phyloP scores from a whole-genome alignment of 2,329 filamentous ascomycete species.

The Exophiala viscosa region DNA sequence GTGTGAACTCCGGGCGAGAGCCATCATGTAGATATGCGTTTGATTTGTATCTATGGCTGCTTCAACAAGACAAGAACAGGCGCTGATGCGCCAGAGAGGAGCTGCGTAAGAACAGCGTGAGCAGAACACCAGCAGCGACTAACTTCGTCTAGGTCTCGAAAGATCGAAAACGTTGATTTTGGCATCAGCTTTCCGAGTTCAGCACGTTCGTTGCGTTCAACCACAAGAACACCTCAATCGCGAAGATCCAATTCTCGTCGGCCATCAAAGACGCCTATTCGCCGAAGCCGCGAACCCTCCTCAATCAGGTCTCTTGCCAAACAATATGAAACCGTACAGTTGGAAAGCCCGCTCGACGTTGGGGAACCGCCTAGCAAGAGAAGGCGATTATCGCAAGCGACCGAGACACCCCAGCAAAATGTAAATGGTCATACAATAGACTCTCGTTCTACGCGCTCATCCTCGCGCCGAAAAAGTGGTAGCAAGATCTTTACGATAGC shows the following conservation, averaged over 20 bases:
- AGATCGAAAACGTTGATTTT: conserved; percentile 48
- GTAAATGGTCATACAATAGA: not conserved
- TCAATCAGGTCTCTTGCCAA: conserved; percentile 1
- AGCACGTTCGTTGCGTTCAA: conserved; percentile 29
- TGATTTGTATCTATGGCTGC: not conserved
- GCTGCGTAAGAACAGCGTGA: conserved; percentile 11
- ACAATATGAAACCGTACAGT: not conserved
- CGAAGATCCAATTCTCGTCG: conserved; percentile 9
- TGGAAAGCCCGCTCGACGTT: not conserved
- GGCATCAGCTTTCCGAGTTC: conserved; percentile 45
- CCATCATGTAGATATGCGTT: not conserved
- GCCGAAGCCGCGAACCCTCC: conserved; percentile 4
- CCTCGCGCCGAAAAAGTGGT: conserved; percentile 5
- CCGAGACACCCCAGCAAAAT: conserved; percentile 1
- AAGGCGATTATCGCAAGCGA: conserved; percentile 13
- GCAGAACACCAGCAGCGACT: conserved; percentile 27
- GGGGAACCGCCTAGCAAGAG: conserved; percentile 15
- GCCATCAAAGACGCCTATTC: conserved; percentile 9
- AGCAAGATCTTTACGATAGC: conserved; percentile 13
- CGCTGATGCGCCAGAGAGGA: conserved; percentile 49
- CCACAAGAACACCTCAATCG: conserved; percentile 29
- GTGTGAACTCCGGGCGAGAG: not conserved
- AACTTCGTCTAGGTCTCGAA: conserved; percentile 40
- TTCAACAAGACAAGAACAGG: conserved; percentile 46
- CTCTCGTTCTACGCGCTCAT: not conserved